Evolutionary conservation across 306 rosid genomes (phyloP).

Genomic region (Lathyrus oleraceus): DNA sequence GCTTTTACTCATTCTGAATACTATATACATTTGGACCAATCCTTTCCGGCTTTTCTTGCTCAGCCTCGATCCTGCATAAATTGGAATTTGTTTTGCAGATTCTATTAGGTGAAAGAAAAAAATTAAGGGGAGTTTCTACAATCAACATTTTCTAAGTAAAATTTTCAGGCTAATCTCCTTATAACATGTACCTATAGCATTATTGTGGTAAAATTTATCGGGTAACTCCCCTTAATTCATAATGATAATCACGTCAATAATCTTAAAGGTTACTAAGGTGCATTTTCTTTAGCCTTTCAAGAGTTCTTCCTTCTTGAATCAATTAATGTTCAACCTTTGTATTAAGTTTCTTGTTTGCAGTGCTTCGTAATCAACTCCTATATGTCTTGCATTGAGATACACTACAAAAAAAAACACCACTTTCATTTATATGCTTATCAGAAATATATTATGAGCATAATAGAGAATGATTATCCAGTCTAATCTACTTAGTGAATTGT

Average conservation of each 20-base stretch:
- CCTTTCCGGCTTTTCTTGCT: conserved; percentile 65
- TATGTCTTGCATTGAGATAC: conserved; percentile 22
- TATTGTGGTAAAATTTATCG: neutral
- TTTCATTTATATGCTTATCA: conserved; percentile 29
- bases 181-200: neutral
- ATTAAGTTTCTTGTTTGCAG: neutral
- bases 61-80: conserved; percentile 79
- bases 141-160: conserved; percentile 17
- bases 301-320: conserved; percentile 25
- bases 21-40: conserved; percentile 69
- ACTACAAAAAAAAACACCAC: conserved; percentile 4
- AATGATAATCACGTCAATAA: neutral
- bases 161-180: neutral
- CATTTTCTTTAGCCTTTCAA: conserved; percentile 13
- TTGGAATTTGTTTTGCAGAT: too few relatives aligned
- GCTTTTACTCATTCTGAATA: conserved; percentile 96
- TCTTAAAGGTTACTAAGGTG: neutral
- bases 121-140: conserved; percentile 6
- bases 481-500: too few relatives aligned
- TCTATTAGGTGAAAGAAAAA: conserved; percentile 16
- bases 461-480: neutral
- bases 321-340: conserved; percentile 19
- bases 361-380: neutral
- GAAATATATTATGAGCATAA: conserved; percentile 9
- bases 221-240: neutral